These are phyloP conservation scores for Crithidia expoeki DNA, from an alignment of 208 protist genomes.

Conservation along the genomic window DNA sequence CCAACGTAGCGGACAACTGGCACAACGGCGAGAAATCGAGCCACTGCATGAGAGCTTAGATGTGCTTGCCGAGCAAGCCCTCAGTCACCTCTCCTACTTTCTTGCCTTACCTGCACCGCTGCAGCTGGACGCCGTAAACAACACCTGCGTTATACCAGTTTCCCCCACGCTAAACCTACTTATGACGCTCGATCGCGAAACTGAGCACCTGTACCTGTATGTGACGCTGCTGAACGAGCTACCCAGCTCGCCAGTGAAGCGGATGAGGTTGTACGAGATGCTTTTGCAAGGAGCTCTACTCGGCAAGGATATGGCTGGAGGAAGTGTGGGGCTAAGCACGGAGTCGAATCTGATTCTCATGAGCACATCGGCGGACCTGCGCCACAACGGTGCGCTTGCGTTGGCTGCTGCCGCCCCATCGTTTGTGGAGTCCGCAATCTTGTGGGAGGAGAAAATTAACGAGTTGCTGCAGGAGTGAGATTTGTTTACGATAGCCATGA, in stretches of 20 bases:
- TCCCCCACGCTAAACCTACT: constrained; percentile 49
- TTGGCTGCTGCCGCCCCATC: constrained; percentile 47
- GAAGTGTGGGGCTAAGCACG: constrained; percentile 68
- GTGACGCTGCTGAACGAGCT: constrained; percentile 69
- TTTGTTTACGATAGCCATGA: not conserved
- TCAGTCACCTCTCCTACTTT: constrained; percentile 35
- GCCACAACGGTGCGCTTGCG: constrained; percentile 47
- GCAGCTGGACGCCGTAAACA: constrained; percentile 52
- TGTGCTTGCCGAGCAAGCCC: constrained; percentile 21
- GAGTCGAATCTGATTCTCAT: constrained; percentile 77
- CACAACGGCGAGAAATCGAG: not conserved
- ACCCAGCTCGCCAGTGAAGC: constrained; percentile 30
- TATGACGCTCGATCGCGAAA: constrained; percentile 71
- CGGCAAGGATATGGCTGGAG: constrained; percentile 79
- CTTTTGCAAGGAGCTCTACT: constrained; percentile 80
- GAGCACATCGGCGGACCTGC: constrained; percentile 65
- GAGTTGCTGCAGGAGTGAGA: constrained; percentile 1
- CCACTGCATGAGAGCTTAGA: constrained; percentile 21
- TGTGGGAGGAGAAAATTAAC: constrained; percentile 41
- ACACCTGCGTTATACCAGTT: constrained; percentile 70
- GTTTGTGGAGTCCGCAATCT: constrained; percentile 54
- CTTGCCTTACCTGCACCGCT: constrained; percentile 32
- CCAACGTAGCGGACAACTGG: not conserved
- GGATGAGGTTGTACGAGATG: constrained; percentile 69
- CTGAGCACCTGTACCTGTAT: constrained; percentile 81